These are phyloP conservation scores for Lactarius indigo DNA, from an alignment of 768 basidiomycete genomes.

Conservation along the genomic window DNA sequence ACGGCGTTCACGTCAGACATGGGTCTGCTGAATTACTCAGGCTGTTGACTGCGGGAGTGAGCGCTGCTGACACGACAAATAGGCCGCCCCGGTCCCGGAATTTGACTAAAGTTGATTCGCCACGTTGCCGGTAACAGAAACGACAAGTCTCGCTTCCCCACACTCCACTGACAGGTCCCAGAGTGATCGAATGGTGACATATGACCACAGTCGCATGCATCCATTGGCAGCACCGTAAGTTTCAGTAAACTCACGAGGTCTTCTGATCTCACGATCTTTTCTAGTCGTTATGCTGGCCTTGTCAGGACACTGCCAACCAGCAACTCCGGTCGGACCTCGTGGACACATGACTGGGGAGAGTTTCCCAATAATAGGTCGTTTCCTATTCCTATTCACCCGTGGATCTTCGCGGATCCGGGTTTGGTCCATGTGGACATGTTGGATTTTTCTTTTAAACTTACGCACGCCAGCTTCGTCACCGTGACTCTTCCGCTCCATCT, in stretches of 20 bases:
- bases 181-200: slow-evolving; percentile 56
- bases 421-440: neutral
- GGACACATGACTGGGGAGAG: neutral
- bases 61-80: neutral
- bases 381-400: neutral
- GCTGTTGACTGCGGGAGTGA: neutral
- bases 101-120: neutral
- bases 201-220: neutral
- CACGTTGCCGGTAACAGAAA: neutral
- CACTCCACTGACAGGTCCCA: slow-evolving; percentile 31
- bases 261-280: neutral
- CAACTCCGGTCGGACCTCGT: neutral
- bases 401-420: neutral
- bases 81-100: neutral
- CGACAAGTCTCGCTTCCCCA: neutral
- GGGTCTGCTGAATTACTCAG: neutral
- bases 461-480: neutral
- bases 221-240: neutral
- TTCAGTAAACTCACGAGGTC: neutral
- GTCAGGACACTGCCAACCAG: neutral
- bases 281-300: neutral
- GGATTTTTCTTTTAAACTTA: neutral
- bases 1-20: neutral
- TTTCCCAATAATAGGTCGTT: neutral
- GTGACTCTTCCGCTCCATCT: neutral